phyloP scores from a whole-genome alignment of 202 grass and related monocot species.

The Saccharum hybrid region DNA sequence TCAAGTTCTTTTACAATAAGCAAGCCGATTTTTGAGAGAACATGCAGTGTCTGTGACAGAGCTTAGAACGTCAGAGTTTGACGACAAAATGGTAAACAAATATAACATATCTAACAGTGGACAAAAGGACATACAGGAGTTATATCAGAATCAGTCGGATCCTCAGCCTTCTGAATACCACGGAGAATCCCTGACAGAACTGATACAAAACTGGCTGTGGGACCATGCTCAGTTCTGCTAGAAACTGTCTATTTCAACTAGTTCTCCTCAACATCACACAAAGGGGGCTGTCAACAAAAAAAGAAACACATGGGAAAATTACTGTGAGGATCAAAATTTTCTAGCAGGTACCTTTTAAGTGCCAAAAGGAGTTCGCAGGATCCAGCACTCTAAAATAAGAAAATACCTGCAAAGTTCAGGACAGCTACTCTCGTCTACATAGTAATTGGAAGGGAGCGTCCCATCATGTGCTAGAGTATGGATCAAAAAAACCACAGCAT shows the following conservation, averaged over 20 bases:
- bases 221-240: constrained; percentile 51
- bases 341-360: constrained; percentile 19
- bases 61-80: constrained; percentile 38
- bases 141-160: constrained; percentile 60
- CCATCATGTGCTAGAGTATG: constrained; percentile 70
- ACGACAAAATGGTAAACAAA: constrained; percentile 47
- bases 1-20: constrained; percentile 71
- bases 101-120: constrained; percentile 16
- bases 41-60: constrained; percentile 79
- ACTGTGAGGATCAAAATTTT: constrained; percentile 29
- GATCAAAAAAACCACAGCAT: constrained; percentile 88
- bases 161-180: constrained; percentile 88
- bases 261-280: constrained; percentile 66
- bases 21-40: constrained; percentile 82
- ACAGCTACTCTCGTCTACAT: constrained; percentile 62
- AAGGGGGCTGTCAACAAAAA: constrained; percentile 75
- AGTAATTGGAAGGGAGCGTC: constrained; percentile 57
- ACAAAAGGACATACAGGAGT: constrained; percentile 58
- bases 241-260: constrained; percentile 58
- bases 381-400: constrained; percentile 34
- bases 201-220: constrained; percentile 46
- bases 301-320: constrained; percentile 26
- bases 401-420: constrained; percentile 72
- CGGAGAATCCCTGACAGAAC: constrained; percentile 74
- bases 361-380: background rate